Base-by-base conservation (phyloP, 106 monocot species). In the Alisma plantagoaquatica region DNA sequence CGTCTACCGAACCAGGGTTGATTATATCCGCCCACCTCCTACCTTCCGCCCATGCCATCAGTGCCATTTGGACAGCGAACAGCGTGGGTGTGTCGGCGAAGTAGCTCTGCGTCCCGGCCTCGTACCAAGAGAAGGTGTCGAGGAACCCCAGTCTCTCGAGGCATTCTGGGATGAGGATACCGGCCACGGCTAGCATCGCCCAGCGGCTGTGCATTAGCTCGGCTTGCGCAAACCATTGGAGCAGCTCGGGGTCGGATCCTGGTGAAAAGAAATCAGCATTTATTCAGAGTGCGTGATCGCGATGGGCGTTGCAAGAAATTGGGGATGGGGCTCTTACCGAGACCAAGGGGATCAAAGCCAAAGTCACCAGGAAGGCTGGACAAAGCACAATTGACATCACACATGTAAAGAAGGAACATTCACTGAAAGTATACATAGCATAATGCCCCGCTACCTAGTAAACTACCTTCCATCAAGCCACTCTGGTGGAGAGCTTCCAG, bases 391-490 rank as follows among this genome's bases (percentile, higher is more conserved):
- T n/a, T n/a, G n/a, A n/a, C n/a, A n/a, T n/a, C n/a, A n/a, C n/a
- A n/a, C n/a, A n/a, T n/a, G n/a, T n/a, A 30, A 27, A 29, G 21
- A 15, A 30, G 44, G 43, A 28, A 42, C 6, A 27, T 7, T 43
- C 11, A 26, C 28, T 19, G 28, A 51, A n/a, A 51, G 28, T 20
- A 17, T 2, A 26, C 7, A 27, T 26, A n/a, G 19, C 19, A n/a
- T 0, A 47, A n/a, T n/a, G n/a, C n/a, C n/a, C n/a, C n/a, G n/a
- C n/a, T n/a, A n/a, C n/a, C 38, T 3, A 16, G 14, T 9, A 9
- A 3, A 2, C 17, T 57, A 87, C 92, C 87, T 92, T 59, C 92
- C 92, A 63, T 93, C 92, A 52, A 93, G 87, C 92, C 92, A 93
- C 46, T 75, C 56, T 16, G 92, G 87, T 43, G 92, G 82, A 12